These are phyloP conservation scores for Auricularia auricula-judae DNA, from an alignment of 768 basidiomycete genomes.

Conservation along the genomic window DNA sequence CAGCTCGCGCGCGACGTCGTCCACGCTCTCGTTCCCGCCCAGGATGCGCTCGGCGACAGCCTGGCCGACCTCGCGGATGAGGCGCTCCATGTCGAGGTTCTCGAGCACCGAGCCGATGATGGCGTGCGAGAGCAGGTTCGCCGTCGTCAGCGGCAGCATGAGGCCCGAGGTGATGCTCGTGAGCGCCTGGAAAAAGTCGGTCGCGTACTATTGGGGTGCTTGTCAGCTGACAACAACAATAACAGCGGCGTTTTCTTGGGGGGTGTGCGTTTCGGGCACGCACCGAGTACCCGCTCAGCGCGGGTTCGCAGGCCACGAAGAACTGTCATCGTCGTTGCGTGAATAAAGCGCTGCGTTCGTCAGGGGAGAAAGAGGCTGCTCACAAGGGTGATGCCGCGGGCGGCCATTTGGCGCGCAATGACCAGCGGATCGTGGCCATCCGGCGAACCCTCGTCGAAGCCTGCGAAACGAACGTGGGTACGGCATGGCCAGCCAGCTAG, in stretches of 20 bases:
- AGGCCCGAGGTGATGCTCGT: conserved; percentile 88
- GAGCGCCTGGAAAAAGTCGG: conserved; percentile 90
- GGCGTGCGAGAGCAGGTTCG: conserved; percentile 86
- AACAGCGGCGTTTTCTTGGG: neutral
- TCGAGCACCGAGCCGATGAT: conserved; percentile 95
- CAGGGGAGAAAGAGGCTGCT: conserved; percentile 16
- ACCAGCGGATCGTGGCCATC: conserved; percentile 88
- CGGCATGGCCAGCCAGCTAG: neutral
- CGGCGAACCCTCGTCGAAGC: conserved; percentile 89
- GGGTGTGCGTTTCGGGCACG: conserved; percentile 16
- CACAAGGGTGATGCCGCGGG: conserved; percentile 82
- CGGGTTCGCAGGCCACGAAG: conserved; percentile 98
- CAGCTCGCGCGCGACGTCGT: conserved; percentile 89
- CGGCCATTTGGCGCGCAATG: conserved; percentile 81
- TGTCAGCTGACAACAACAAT: neutral
- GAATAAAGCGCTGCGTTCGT: neutral
- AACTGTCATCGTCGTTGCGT: conserved; percentile 41
- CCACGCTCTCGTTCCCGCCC: conserved; percentile 89
- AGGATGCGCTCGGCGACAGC: conserved; percentile 89
- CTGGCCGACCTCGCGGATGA: conserved; percentile 88
- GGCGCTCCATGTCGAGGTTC: conserved; percentile 95
- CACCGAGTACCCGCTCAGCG: conserved; percentile 83
- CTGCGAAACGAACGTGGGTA: conserved; percentile 25
- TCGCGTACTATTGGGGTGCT: conserved; percentile 51
- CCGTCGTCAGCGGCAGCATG: conserved; percentile 93